Conservation (phyloP, 306 rosid species). For the Potentilla sterilis region DNA sequence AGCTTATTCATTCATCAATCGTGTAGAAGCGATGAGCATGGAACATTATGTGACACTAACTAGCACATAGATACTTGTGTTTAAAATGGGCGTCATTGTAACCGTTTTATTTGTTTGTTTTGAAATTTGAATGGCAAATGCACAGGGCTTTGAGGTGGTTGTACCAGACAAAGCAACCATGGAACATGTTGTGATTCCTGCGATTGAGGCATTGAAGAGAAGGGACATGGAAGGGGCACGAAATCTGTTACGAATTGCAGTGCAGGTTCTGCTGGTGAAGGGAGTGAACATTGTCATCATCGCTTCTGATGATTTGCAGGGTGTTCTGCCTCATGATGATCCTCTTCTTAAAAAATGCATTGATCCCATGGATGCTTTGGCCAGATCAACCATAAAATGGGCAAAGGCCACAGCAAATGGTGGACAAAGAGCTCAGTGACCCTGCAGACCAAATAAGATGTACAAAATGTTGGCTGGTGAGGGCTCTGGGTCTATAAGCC, state of each 20-base stretch:
- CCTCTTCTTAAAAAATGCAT: slow-evolving; percentile 52
- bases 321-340: slow-evolving; percentile 55
- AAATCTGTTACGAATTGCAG: slow-evolving; percentile 65
- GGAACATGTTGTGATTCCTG: slow-evolving; percentile 75
- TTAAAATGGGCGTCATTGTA: neutral
- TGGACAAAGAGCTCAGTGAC: neutral
- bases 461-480: neutral
- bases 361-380: slow-evolving; percentile 54
- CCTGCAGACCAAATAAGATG: neutral
- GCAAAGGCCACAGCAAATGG: slow-evolving; percentile 29
- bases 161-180: slow-evolving; percentile 68
- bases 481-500: neutral
- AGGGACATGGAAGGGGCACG: slow-evolving; percentile 76
- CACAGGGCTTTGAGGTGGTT: slow-evolving; percentile 80
- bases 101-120: neutral
- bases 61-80: neutral
- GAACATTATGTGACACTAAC: neutral
- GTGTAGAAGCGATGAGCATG: neutral
- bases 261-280: slow-evolving; percentile 74
- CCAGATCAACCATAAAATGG: slow-evolving; percentile 46
- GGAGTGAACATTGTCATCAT: slow-evolving; percentile 66
- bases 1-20: neutral
- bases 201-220: slow-evolving; percentile 67
- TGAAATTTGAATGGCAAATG: slow-evolving; percentile 7
- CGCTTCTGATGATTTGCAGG: slow-evolving; percentile 64